Conservation (phyloP, 805 yeast genomes). For the Saturnispora galanensis region DNA sequence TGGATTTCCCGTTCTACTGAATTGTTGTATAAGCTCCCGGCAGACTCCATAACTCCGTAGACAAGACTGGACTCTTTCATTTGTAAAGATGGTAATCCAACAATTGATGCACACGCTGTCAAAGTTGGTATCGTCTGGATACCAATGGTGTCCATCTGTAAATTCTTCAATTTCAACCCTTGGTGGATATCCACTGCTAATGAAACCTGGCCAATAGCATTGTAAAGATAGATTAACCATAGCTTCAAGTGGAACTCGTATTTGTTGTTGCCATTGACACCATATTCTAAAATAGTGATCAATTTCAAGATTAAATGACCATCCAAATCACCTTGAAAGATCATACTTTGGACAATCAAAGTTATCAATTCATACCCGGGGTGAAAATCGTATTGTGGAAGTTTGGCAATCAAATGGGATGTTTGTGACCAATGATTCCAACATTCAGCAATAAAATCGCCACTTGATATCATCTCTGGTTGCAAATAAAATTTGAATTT, state of each 20-base stretch:
- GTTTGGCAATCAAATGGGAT: slow-evolving; percentile 27
- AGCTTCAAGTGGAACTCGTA: slow-evolving; percentile 62
- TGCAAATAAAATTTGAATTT: slow-evolving; percentile 37
- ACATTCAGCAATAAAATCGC: slow-evolving; percentile 24
- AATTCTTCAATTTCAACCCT: slow-evolving; percentile 52
- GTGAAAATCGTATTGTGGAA: slow-evolving; percentile 59
- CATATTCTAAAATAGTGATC: slow-evolving; percentile 48
- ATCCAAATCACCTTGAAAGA: slow-evolving; percentile 6
- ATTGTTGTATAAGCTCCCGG: slow-evolving; percentile 39
- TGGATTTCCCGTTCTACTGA: slow-evolving; percentile 44
- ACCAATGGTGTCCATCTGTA: slow-evolving; percentile 67
- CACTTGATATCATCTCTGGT: slow-evolving; percentile 15
- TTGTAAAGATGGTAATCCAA: neutral
- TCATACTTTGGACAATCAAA: slow-evolving; percentile 35
- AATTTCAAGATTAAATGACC: slow-evolving; percentile 29
- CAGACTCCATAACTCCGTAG: slow-evolving; percentile 26
- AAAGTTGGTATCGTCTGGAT: slow-evolving; percentile 42
- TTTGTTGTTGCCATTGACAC: slow-evolving; percentile 40
- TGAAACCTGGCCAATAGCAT: slow-evolving; percentile 43
- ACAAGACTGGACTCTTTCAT: slow-evolving; percentile 12
- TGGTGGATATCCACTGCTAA: slow-evolving; percentile 43
- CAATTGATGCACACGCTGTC: slow-evolving; percentile 27
- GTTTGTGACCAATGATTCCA: slow-evolving; percentile 33
- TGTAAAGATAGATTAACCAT: slow-evolving; percentile 62
- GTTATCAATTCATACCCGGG: slow-evolving; percentile 58